Percentiles rank a stretch among this genome's conserved stretches.
Evolutionary conservation across 495 filamentous ascomycete species (phyloP).

Genomic region (Podospora comata): DNA sequence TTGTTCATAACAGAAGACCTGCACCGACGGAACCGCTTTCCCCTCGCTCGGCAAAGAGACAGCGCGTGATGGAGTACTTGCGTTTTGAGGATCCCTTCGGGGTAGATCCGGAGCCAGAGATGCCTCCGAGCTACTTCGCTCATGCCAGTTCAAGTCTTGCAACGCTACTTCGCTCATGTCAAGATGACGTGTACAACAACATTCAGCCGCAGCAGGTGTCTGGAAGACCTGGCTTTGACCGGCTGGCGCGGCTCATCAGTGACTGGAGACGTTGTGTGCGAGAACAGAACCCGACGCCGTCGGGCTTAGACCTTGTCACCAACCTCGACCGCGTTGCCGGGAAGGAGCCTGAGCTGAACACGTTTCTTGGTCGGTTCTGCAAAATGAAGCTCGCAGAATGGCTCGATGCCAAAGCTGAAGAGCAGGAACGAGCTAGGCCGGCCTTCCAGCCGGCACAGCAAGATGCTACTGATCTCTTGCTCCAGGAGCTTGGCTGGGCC

Average conservation of each 20-base stretch:
- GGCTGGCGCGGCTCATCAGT: constrained; percentile 25
- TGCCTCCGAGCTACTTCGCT: background rate
- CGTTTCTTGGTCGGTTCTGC: constrained; percentile 28
- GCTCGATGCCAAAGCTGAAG: constrained; percentile 3
- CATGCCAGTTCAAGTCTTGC: background rate
- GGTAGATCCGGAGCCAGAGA: background rate
- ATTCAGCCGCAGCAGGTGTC: constrained; percentile 8
- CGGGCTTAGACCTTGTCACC: constrained; percentile 21
- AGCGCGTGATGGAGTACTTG: constrained; percentile 8
- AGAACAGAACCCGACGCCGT: background rate
- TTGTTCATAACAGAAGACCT: constrained; percentile 13
- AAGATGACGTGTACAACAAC: background rate
- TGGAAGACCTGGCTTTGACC: constrained; percentile 26
- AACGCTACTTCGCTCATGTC: background rate
- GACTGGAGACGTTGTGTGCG: constrained; percentile 23
- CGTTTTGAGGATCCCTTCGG: background rate
- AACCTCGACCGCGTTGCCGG: constrained; percentile 18
- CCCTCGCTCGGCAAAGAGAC: constrained; percentile 10
- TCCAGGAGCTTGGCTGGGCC: constrained; percentile 25
- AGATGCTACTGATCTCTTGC: constrained; percentile 14
- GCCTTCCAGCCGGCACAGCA: background rate
- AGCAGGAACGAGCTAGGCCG: background rate
- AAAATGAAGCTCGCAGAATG: constrained; percentile 26
- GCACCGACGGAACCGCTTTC: background rate
- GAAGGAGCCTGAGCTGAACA: constrained; percentile 20